Evolutionary conservation across 2,329 filamentous ascomycete species (phyloP), one percentile per base, ranked within the genome.

Genomic region (Talaromyces marneffei): DNA sequence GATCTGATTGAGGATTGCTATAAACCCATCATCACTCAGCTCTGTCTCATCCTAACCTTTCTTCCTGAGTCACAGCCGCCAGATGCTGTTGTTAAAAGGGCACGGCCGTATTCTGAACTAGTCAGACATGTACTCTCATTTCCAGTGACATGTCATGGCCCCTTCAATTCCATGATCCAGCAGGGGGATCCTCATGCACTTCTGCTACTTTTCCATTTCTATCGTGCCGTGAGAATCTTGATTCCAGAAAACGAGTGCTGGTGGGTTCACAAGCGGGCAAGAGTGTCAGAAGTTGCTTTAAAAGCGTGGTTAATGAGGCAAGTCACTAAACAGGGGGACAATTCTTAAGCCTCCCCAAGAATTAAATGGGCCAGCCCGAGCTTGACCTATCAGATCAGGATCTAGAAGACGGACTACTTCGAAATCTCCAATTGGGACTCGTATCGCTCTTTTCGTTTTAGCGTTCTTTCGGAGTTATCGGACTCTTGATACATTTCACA

Each of bases 181-280:
- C 33, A 58, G 25, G 37, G 54, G 2, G 54, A 62, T 18, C 20
- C 44, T 2, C 54, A 58, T 31, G 54, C 46, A 4, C 60, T 62
- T 29, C 9, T 62, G 14, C 23, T 62, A 5, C 33, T 62, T 9
- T 62, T 42, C 16, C 60, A 62, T 12, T 62, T 58, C 10, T 62
- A 62, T 58, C 60, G 60, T 35, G 60, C 60, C 31, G 60, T 58
- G 1, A 52, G 60, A 29, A 44, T 62, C 8, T 6, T 62, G 16
- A 39, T 62, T 33, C 53, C 54, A 9, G 12, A 23, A 6, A 27
- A 42, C 2, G 20, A 54, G 33, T 57, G 54, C n/a, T 62, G 60
- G 60, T 58, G 60, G 60, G 53, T 57, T 37, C 35, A 62, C 31
- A 57, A 29, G 37, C 60, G 60, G 35, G 60, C 60, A 16, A 52